Base-by-base conservation (phyloP, 23 red algal species). In the Gracilariopsis chorda region DNA sequence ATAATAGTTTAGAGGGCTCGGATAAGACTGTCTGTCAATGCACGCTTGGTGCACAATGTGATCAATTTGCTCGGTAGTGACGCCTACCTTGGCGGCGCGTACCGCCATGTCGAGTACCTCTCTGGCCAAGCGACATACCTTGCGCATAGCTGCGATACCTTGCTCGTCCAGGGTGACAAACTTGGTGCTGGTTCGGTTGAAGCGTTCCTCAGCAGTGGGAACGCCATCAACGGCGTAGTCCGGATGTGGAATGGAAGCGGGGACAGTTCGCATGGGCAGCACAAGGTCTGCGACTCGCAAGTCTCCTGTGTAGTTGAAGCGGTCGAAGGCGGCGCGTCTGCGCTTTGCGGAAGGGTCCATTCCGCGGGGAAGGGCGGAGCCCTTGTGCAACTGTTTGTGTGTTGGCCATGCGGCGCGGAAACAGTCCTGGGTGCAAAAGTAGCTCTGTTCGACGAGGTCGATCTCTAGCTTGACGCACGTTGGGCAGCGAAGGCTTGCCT, bases 1-100 rank as follows among this genome's bases (percentile, higher is more conserved):
- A 61, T 98, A 98, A 59, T 98, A 98, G 85, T 98, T 98, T 4
- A 98, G 73, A 25, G 96, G 96, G 25, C 78, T 88, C 23, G 96
- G 96, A 70, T 98, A 98, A 29, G 86, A 51, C 16, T 88, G 51
- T 7, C 92, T 47, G 20, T 83, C 74, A 2, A 98, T 86, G 57
- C 96, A 98, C 0, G 92, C 96, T 19, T 90, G 60, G 68, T 98
- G 96, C 3, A 98, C 93, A 25, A 94, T 56, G 12, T 75, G 80
- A 48, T 98, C 96, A 51, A 98, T 86, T 51, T 98, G 55, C 47
- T 98, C 96, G 48, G 96, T 98, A 4, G 92, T 98, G 16, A 98
- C 93, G 40, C 96, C 96, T 0, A 94, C 90, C 4, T 88, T 53
- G n/a, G 94, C 90, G 11, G 91, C 91, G 29, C 43, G 4, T 2